Evolutionary conservation across 768 basidiomycete species (phyloP).

Genomic region (Naematelia aurantialba): DNA sequence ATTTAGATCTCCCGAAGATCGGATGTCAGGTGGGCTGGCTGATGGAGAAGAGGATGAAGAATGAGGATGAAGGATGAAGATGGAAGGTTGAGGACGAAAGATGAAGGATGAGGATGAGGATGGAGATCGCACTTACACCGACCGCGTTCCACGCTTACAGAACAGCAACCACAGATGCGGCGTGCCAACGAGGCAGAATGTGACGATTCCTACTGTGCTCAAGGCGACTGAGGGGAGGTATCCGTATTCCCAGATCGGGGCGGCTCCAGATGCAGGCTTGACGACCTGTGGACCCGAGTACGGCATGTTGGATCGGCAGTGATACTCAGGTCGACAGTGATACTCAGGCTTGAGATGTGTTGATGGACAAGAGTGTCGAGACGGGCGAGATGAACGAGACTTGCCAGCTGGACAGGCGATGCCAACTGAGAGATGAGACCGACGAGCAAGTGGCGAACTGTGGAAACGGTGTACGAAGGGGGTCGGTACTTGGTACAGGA

Average conservation of each 20-base stretch:
- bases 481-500: no score
- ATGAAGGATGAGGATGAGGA: background rate
- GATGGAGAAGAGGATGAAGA: no score
- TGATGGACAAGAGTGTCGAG: background rate
- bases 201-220: slow-evolving; percentile 31
- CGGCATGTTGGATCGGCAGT: background rate
- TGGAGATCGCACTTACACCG: slow-evolving; percentile 16
- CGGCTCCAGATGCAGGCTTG: background rate
- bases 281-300: slow-evolving; percentile 9
- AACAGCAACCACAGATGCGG: slow-evolving; percentile 29
- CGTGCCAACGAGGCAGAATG: slow-evolving; percentile 12
- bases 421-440: no score
- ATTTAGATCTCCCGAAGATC: no score
- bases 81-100: background rate
- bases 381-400: no score
- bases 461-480: no score
- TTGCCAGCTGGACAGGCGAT: no score
- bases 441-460: no score
- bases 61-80: no score
- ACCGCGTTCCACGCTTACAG: slow-evolving; percentile 28
- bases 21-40: no score
- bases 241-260: slow-evolving; percentile 15
- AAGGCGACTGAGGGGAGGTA: slow-evolving; percentile 31
- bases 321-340: background rate
- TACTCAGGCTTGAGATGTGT: background rate